Conservation (phyloP, 1,284 basidiomycete species). For the Pterulicium gracile region DNA sequence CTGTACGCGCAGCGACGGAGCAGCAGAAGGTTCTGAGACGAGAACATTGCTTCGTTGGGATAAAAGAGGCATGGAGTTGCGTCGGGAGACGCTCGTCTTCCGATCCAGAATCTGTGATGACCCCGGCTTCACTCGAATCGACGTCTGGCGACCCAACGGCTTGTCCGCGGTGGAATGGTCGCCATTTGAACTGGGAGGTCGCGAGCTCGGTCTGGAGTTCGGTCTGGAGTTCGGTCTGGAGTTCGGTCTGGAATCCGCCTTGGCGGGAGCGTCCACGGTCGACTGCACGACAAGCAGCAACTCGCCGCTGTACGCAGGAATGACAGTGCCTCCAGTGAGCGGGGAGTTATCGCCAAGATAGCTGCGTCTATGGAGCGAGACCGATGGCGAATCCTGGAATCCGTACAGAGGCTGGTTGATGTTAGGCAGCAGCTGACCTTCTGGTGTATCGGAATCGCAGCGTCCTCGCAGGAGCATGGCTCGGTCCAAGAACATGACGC, state of each 20-base stretch:
- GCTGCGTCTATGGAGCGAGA: background rate
- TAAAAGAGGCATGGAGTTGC: slow-evolving; percentile 71
- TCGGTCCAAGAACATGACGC: slow-evolving; percentile 57
- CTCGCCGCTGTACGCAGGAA: slow-evolving; percentile 66
- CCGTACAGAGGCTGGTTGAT: slow-evolving; percentile 20
- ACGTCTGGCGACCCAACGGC: slow-evolving; percentile 45
- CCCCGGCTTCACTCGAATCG: slow-evolving; percentile 64
- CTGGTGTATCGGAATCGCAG: slow-evolving; percentile 50
- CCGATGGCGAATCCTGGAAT: background rate
- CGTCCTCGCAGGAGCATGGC: slow-evolving; percentile 50
- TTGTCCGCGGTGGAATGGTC: slow-evolving; percentile 21
- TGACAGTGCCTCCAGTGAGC: slow-evolving; percentile 45
- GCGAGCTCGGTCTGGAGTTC: slow-evolving; percentile 35
- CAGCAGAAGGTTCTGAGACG: slow-evolving; percentile 46
- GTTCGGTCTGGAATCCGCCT: no score
- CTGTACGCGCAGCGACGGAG: slow-evolving; percentile 59
- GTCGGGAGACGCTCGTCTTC: slow-evolving; percentile 58
- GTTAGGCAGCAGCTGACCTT: slow-evolving; percentile 39
- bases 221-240: slow-evolving; percentile 34
- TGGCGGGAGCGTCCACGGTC: slow-evolving; percentile 16
- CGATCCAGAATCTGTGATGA: slow-evolving; percentile 57
- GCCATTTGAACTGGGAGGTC: slow-evolving; percentile 44
- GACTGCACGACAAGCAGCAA: slow-evolving; percentile 55
- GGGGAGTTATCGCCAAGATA: background rate
- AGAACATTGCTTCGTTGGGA: slow-evolving; percentile 48